A percentile compares a stretch with the other conserved stretches of the same genome.
Evolutionary conservation across 139 green algal species (phyloP).

Genomic region (Ulvella scutata): DNA sequence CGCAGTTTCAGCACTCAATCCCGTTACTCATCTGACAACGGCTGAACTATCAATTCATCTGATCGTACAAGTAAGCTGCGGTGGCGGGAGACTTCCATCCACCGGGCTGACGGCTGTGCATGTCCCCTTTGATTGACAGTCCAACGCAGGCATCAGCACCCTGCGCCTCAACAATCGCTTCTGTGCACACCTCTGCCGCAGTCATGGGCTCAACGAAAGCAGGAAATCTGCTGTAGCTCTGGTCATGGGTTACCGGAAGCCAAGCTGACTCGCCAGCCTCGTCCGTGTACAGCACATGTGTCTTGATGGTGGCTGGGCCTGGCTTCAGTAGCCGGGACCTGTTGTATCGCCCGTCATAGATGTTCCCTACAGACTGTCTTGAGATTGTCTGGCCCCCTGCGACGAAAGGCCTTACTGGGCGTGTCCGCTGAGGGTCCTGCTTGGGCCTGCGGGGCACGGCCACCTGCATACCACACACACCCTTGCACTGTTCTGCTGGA

Average conservation of each 20-base stretch:
- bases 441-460: neutral
- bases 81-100: neutral
- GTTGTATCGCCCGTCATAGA: neutral
- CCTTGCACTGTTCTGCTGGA: neutral
- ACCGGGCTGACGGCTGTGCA: neutral
- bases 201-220: neutral
- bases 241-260: neutral
- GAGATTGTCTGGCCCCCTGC: neutral
- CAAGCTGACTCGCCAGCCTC: neutral
- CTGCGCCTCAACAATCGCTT: neutral
- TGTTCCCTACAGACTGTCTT: neutral
- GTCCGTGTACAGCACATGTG: neutral
- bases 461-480: neutral
- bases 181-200: neutral
- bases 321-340: neutral
- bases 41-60: neutral
- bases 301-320: neutral
- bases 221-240: neutral
- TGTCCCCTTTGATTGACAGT: neutral
- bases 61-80: neutral
- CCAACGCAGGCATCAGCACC: neutral
- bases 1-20: neutral
- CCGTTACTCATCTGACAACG: neutral
- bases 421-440: neutral
- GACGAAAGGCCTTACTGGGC: neutral